Percentiles rank a stretch among this genome's conserved stretches.
Conservation (phyloP, 371 early-diverging fungal genomes). For the Entomophthora muscae region DNA sequence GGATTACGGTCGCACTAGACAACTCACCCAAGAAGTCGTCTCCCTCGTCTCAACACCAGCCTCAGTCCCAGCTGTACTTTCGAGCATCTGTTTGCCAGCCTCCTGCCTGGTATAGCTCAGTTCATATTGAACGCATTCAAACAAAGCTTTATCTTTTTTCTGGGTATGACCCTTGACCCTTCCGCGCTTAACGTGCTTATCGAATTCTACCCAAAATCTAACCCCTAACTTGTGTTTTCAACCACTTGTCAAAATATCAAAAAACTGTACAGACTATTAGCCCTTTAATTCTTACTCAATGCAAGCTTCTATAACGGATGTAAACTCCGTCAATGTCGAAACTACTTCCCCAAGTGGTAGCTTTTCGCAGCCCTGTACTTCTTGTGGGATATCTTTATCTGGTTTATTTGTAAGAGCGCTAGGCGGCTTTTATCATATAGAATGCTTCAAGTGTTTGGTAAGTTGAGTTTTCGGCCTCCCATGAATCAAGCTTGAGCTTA, state of each 20-base stretch:
- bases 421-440: slow-evolving; percentile 70
- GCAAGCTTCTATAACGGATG: slow-evolving; percentile 8
- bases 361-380: slow-evolving; percentile 15
- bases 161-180: neutral
- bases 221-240: neutral
- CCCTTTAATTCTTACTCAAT: neutral
- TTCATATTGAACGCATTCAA: too few species aligned
- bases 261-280: neutral
- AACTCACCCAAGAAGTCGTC: too few species aligned
- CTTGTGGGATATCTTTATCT: slow-evolving; percentile 29
- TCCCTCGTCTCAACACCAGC: too few species aligned
- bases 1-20: too few species aligned
- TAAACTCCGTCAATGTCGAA: slow-evolving; percentile 8
- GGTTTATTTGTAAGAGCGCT: slow-evolving; percentile 84
- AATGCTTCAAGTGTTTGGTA: slow-evolving; percentile 88
- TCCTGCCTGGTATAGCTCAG: too few species aligned
- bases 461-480: slow-evolving; percentile 10
- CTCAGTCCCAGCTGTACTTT: too few species aligned
- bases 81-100: too few species aligned
- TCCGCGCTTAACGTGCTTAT: neutral
- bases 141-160: too few species aligned
- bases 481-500: slow-evolving; percentile 5
- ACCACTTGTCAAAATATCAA: neutral
- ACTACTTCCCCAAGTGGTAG: neutral
- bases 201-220: neutral